A percentile compares a stretch with the other conserved stretches of the same genome.
Conservation (phyloP, 345 rosid species). For the Murraya paniculata region DNA sequence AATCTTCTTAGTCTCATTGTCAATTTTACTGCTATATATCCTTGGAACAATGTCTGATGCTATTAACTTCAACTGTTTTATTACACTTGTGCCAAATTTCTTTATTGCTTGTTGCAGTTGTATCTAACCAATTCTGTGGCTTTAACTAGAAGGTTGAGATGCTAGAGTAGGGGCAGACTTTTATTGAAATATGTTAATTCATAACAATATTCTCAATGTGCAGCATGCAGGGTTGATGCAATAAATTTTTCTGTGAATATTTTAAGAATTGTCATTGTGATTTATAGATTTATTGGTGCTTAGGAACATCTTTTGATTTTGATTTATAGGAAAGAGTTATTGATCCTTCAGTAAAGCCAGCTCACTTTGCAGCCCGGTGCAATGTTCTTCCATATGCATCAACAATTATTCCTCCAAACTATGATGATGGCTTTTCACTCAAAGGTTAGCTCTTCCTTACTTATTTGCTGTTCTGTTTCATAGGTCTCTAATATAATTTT, state of each 20-base stretch:
- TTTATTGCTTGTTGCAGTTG: background rate
- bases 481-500: background rate
- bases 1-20: background rate
- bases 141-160: slow-evolving; percentile 3
- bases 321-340: slow-evolving; percentile 55
- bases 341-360: slow-evolving; percentile 40
- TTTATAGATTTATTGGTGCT: slow-evolving; percentile 6
- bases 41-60: background rate
- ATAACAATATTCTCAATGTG: background rate
- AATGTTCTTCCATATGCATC: slow-evolving; percentile 39
- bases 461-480: background rate
- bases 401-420: slow-evolving; percentile 36
- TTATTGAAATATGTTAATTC: slow-evolving; percentile 2
- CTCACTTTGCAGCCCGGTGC: slow-evolving; percentile 33
- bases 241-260: background rate
- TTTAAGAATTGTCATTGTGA: background rate
- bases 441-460: slow-evolving; percentile 32
- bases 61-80: background rate
- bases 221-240: background rate
- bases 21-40: background rate
- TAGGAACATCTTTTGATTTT: slow-evolving; percentile 18
- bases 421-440: slow-evolving; percentile 44
- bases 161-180: background rate
- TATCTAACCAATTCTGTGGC: background rate
- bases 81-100: background rate